phyloP scores from a whole-genome alignment of 2,329 filamentous ascomycete genomes.

The Nectriaceae sp. region DNA sequence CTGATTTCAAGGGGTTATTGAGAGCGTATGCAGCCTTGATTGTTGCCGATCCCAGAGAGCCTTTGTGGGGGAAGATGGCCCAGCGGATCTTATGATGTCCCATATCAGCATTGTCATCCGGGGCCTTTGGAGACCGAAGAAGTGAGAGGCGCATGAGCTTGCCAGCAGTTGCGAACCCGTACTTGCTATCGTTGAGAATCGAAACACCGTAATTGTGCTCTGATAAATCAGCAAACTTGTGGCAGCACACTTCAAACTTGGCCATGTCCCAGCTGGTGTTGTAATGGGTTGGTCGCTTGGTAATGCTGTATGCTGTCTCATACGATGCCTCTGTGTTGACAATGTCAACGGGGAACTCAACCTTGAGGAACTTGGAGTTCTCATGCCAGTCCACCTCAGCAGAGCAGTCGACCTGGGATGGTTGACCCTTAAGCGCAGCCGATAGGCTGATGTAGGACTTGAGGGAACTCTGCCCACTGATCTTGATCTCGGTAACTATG shows the following conservation, averaged over 20 bases:
- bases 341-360: slow-evolving; percentile 94
- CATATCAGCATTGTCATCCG: slow-evolving; percentile 94
- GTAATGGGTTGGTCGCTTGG: slow-evolving; percentile 91
- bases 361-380: slow-evolving; percentile 96
- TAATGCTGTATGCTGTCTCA: slow-evolving; percentile 91
- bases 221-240: slow-evolving; percentile 90
- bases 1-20: slow-evolving; percentile 71
- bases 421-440: slow-evolving; percentile 61
- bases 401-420: slow-evolving; percentile 72
- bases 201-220: slow-evolving; percentile 89
- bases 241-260: slow-evolving; percentile 95
- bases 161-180: slow-evolving; percentile 88
- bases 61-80: slow-evolving; percentile 84
- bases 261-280: slow-evolving; percentile 98
- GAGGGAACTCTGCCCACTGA: slow-evolving; percentile 84
- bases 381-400: slow-evolving; percentile 97
- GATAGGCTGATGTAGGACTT: slow-evolving; percentile 82
- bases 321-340: slow-evolving; percentile 91
- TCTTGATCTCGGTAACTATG: slow-evolving; percentile 80
- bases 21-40: slow-evolving; percentile 86
- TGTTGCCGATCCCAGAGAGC: slow-evolving; percentile 69
- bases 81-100: slow-evolving; percentile 84
- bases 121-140: slow-evolving; percentile 85
- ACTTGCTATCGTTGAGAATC: slow-evolving; percentile 93
- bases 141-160: slow-evolving; percentile 88